A percentile compares a stretch with the other conserved stretches of the same genome.
Evolutionary conservation across 352 stramenopile species (phyloP).

Genomic region (Globisporangium orthogonon): DNA sequence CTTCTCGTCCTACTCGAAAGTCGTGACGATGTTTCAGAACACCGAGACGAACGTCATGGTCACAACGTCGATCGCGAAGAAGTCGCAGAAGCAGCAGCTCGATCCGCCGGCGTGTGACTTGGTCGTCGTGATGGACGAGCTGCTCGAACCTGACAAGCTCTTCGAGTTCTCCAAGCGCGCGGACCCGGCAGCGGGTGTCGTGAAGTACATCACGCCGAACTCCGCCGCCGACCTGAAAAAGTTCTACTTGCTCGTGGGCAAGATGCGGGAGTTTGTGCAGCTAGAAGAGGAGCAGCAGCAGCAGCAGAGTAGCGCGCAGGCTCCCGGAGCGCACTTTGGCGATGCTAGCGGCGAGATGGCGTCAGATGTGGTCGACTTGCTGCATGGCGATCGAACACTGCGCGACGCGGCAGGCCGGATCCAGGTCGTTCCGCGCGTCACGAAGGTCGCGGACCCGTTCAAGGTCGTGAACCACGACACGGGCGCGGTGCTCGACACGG

Average conservation of each 20-base stretch:
- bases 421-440: constrained; percentile 10
- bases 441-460: constrained; percentile 17
- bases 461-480: constrained; percentile 64
- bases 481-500: constrained; percentile 50
- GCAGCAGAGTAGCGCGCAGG: constrained; percentile 16
- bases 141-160: constrained; percentile 67
- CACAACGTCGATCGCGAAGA: constrained; percentile 65
- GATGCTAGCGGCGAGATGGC: constrained; percentile 1
- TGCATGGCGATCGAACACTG: neutral
- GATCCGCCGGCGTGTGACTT: constrained; percentile 52
- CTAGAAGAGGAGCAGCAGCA: constrained; percentile 41
- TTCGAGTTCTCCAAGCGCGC: constrained; percentile 58
- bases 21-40: constrained; percentile 57
- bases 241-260: constrained; percentile 48
- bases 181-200: constrained; percentile 24
- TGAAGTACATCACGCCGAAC: constrained; percentile 69
- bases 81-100: constrained; percentile 34
- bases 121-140: constrained; percentile 72
- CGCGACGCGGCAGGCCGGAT: constrained; percentile 8
- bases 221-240: constrained; percentile 35
- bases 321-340: neutral
- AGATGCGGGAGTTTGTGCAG: constrained; percentile 51
- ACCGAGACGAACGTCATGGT: constrained; percentile 63
- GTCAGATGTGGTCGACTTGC: constrained; percentile 2
- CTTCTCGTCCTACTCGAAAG: constrained; percentile 64